Evolutionary conservation across 257 asterid species (phyloP), one percentile per base, ranked within the genome.

Genomic region (Solanum appendiculatum): DNA sequence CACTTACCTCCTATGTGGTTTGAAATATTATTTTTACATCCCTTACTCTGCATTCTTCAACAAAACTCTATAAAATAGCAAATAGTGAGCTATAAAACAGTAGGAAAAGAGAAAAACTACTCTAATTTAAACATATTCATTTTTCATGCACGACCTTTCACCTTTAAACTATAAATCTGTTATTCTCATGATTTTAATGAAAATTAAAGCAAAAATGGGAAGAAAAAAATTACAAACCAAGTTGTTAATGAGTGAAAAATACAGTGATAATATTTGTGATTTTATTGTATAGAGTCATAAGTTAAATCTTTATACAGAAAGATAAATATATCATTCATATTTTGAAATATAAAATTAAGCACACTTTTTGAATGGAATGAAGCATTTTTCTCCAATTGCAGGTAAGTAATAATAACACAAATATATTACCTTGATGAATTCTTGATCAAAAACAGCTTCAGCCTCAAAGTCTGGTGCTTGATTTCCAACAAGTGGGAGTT

Each of bases 391-490:
- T 6, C 27, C 25, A 82, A 68, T 7, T 23, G 42, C 18, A 44
- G 3, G 48, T 44, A 39, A 42, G n/a, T 13, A 20, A 46, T 25
- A 77, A 14, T 40, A 14, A 25, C 84, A 80, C 10, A 34, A 46
- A 54, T 44, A 37, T 25, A 86, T 74, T 89, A 97, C 98, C 90
- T 93, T 90, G 82, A 94, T 89, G 85, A 97, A 94, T 85, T 97
- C 99, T 90, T 95, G 99, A 88, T 97, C 99, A 58, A 94, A 97
- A 86, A 97, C 99, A 87, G 99, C 99, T 89, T 95, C 99, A 2
- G 99, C 99, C 91, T 95, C 99, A 77, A 97, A 97, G 86, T 97
- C 99, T 7, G 99, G 99, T 80, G 99, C 99, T 83, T 33, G 54
- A 86, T 97, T 97, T 33, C 98, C 99, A 86, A 97, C 99, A 74